Evolutionary conservation across 352 stramenopile species (phyloP), one percentile per base, ranked within the genome.

Genomic region (Globisporangium spiculum): DNA sequence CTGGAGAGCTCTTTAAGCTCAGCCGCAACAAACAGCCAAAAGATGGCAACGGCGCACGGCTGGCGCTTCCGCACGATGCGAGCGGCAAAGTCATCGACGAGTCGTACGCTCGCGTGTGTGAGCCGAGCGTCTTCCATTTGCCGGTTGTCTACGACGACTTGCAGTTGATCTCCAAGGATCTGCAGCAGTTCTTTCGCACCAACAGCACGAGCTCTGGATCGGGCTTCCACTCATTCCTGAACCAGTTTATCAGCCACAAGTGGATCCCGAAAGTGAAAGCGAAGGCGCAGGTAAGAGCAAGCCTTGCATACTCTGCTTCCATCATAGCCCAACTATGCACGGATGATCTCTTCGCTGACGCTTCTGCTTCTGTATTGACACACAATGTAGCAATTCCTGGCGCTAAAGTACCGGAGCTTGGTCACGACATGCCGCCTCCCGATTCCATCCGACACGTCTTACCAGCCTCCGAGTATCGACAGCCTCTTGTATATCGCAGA

Each of bases 191-290:
- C 12, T 76, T 81, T 56, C 65, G 54, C 10, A 55, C 55, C 18
- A 77, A 44, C 16, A 76, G 55, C 24, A 55, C 66, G 6, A 68
- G 73, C 16, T 74, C 74, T 1, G 70, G 72, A 0, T 79, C 79
- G 0, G 72, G 72, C 2, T 87, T 90, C 27, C 53, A 68, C 18
- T 70, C 78, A 18, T 93, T 92, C 56, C 66, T 93, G 22, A 88
- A 79, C 46, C 77, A 75, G 8, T 95, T 93, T 52, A 83, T 92
- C 34, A 73, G 71, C 2, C 71, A 80, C n/a, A 88, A 89, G 58
- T 95, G 87, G 87, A 82, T 93, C 61, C 81, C 84, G 22, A 90
- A 89, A 56, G 78, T 95, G 44, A 88, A 92, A 63, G 55, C 69
- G 4, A 90, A 92, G 48, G 85, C 87, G 0, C 80, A 86, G 69